Evolutionary conservation across 2,329 filamentous ascomycete species (phyloP).

Genomic region (Hypomyces perniciosus): DNA sequence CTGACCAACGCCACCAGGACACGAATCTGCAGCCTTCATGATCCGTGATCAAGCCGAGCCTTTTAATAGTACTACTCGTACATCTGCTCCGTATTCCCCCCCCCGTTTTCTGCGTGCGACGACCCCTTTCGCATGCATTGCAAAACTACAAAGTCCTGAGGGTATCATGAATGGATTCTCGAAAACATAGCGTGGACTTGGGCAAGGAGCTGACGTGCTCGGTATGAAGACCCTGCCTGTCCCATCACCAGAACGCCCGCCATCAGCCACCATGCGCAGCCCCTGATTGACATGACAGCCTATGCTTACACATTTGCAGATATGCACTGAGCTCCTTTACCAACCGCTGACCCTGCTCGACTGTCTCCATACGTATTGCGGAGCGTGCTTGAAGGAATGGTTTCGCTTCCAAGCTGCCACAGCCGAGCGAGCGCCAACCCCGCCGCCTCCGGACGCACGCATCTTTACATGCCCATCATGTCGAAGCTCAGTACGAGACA

Average conservation of each 20-base stretch:
- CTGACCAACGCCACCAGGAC: background rate
- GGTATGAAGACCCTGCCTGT: constrained; percentile 46
- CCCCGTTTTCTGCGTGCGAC: background rate
- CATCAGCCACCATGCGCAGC: no score
- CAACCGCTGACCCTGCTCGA: constrained; percentile 87
- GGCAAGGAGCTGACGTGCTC: constrained; percentile 95
- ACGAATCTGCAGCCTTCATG: background rate
- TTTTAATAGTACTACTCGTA: no score
- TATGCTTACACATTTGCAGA: constrained; percentile 45
- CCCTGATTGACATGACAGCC: constrained; percentile 1
- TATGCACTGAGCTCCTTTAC: constrained; percentile 92
- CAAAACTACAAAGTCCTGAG: no score
- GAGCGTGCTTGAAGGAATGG: constrained; percentile 93
- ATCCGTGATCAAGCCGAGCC: no score
- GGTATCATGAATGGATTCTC: constrained; percentile 42
- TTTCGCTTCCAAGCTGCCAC: constrained; percentile 71
- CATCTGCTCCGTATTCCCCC: no score
- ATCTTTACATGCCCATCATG: constrained; percentile 89
- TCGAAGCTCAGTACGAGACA: constrained; percentile 77
- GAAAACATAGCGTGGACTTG: constrained; percentile 58
- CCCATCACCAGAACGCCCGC: background rate
- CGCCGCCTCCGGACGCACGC: constrained; percentile 41
- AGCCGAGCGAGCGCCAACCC: constrained; percentile 44
- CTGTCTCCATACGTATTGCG: constrained; percentile 94
- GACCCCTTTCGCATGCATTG: no score